Percentiles rank a stretch among this genome's conserved stretches.
phyloP scores from a whole-genome alignment of 768 basidiomycete species.

The Lactifluus pinguis region DNA sequence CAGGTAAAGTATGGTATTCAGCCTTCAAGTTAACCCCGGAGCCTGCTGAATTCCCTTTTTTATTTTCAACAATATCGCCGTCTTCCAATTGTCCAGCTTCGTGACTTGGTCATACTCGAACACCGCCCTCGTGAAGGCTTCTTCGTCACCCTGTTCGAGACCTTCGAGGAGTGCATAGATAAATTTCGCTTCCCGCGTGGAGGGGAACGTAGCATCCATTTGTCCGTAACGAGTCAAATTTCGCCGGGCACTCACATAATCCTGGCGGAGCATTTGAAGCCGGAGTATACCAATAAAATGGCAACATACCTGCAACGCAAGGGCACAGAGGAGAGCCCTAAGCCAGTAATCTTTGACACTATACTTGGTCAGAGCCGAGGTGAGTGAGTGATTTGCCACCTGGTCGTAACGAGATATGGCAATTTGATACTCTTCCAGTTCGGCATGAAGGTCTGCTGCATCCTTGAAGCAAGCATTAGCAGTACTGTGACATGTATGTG shows the following conservation, averaged over 20 bases:
- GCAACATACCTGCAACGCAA: conserved; percentile 71
- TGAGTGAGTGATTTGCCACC: conserved; percentile 78
- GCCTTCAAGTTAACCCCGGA: conserved; percentile 25
- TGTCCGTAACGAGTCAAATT: conserved; percentile 68
- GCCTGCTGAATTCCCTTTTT: conserved; percentile 71
- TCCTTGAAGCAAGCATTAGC: conserved; percentile 95
- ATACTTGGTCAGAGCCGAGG: conserved; percentile 86
- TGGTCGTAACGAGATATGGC: conserved; percentile 87
- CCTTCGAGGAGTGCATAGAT: conserved; percentile 69
- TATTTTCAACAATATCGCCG: conserved; percentile 78
- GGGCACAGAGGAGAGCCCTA: conserved; percentile 72
- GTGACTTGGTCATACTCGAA: conserved; percentile 87
- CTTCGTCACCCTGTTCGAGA: conserved; percentile 59
- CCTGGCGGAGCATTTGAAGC: conserved; percentile 38
- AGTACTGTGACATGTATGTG: conserved; percentile 48
- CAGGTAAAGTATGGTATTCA: neutral
- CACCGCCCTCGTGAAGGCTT: conserved; percentile 75
- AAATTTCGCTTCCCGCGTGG: conserved; percentile 91
- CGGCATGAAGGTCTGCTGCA: conserved; percentile 90
- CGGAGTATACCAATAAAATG: neutral
- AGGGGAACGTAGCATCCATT: conserved; percentile 78
- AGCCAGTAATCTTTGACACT: conserved; percentile 99
- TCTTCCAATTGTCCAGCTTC: conserved; percentile 96
- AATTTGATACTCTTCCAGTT: conserved; percentile 73
- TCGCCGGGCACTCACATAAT: conserved; percentile 72